phyloP scores from a whole-genome alignment of 139 green algal species.

The Klebsormidium nitens region DNA sequence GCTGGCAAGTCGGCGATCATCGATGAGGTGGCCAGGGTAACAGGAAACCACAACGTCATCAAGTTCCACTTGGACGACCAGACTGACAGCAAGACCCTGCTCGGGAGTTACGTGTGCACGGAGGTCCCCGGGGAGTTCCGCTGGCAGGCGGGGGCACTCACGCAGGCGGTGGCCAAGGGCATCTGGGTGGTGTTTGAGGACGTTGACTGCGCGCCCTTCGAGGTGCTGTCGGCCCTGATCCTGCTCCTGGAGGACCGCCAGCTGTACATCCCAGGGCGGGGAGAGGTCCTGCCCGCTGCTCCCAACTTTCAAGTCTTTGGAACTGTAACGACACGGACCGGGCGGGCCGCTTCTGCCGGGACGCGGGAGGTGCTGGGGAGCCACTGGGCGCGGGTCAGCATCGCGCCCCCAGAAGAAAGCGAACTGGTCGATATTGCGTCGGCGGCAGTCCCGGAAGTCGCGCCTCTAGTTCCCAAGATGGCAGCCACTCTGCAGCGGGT shows the following conservation, averaged over 20 bases:
- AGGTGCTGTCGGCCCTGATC: constrained; percentile 82
- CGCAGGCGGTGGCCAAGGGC: constrained; percentile 69
- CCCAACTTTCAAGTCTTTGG: constrained; percentile 78
- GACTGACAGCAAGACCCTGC: constrained; percentile 88
- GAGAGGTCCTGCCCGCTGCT: constrained; percentile 49
- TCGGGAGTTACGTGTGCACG: constrained; percentile 89
- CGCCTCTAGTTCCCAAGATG: constrained; percentile 57
- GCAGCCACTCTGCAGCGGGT: constrained; percentile 54
- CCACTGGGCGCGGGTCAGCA: constrained; percentile 56
- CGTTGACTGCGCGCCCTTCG: constrained; percentile 80
- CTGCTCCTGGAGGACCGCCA: constrained; percentile 73
- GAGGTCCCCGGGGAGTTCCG: constrained; percentile 86
- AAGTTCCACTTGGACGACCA: constrained; percentile 90
- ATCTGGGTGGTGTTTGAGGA: constrained; percentile 93
- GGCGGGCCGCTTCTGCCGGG: neutral
- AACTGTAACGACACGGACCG: constrained; percentile 53
- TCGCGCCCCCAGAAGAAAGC: constrained; percentile 47
- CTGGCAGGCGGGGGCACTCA: constrained; percentile 88
- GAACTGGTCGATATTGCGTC: constrained; percentile 74
- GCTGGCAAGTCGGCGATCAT: constrained; percentile 81
- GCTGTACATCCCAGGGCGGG: constrained; percentile 67
- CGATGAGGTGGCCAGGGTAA: constrained; percentile 64
- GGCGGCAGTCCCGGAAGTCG: constrained; percentile 51
- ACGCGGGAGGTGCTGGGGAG: constrained; percentile 61
- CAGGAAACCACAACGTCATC: constrained; percentile 60